These are phyloP conservation scores for Aspergillus fumigatiaffinis DNA, from an alignment of 2,329 filamentous ascomycete genomes.

Conservation along the genomic window DNA sequence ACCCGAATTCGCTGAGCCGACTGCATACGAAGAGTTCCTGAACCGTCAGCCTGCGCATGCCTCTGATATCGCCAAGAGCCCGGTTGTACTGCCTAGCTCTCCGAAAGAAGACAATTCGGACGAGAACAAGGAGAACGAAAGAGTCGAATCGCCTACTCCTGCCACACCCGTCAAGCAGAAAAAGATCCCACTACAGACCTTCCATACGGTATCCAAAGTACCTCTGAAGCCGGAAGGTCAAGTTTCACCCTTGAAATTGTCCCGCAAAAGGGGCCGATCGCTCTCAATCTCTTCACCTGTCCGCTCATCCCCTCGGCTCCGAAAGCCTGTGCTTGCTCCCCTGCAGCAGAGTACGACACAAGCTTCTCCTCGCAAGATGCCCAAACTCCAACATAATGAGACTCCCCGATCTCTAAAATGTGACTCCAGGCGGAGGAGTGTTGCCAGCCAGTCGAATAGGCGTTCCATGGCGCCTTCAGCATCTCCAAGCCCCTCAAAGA, in stretches of 20 bases:
- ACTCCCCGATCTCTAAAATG: conserved; percentile 18
- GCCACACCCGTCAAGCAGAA: conserved; percentile 53
- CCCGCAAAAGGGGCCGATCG: conserved; percentile 50
- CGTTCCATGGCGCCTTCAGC: conserved; percentile 12
- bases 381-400: conserved; percentile 15
- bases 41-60: conserved; percentile 59
- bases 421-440: conserved; percentile 11
- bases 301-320: conserved; percentile 28
- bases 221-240: conserved; percentile 65
- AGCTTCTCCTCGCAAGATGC: conserved; percentile 26
- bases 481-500: conserved; percentile 25
- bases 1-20: conserved; percentile 2
- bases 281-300: conserved; percentile 44
- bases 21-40: conserved; percentile 51
- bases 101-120: conserved; percentile 38
- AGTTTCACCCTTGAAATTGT: conserved; percentile 43
- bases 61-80: neutral
- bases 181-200: conserved; percentile 49
- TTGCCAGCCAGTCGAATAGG: neutral
- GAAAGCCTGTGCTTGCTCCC: conserved; percentile 20
- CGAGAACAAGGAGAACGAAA: conserved; percentile 28
- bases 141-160: conserved; percentile 31
- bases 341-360: conserved; percentile 18
- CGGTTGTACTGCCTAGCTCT: neutral
- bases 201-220: conserved; percentile 73